Evolutionary conservation across 352 stramenopile genomes (phyloP).

Genomic region (Globisporangium iwayamae): DNA sequence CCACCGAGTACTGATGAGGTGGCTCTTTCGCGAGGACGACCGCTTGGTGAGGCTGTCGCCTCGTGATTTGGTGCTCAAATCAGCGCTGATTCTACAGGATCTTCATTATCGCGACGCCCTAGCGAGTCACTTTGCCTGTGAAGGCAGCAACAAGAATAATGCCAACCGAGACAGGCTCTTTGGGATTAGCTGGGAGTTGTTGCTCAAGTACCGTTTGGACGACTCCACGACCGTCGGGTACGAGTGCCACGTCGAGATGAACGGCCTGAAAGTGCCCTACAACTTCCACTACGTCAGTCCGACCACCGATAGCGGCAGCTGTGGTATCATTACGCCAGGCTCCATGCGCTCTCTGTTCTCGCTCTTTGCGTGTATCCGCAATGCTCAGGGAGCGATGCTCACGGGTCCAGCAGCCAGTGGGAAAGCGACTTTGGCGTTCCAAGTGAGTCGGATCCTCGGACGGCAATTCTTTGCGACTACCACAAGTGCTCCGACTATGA

Average conservation of each 20-base stretch:
- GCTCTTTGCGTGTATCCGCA: constrained; percentile 41
- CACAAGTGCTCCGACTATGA: constrained; percentile 6
- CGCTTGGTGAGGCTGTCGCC: background rate
- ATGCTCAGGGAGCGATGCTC: constrained; percentile 28
- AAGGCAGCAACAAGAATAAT: background rate
- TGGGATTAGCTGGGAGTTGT: constrained; percentile 35
- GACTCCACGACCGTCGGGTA: constrained; percentile 53
- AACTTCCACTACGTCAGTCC: constrained; percentile 61
- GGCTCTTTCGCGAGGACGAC: background rate
- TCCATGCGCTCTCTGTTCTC: constrained; percentile 52
- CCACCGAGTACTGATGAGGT: background rate
- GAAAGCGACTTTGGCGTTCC: constrained; percentile 35
- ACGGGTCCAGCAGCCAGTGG: constrained; percentile 21
- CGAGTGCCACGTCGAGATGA: constrained; percentile 61
- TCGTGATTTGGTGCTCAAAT: constrained; percentile 24
- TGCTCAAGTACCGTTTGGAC: constrained; percentile 65
- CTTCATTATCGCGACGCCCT: constrained; percentile 56
- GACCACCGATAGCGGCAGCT: constrained; percentile 6
- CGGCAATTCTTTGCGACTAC: constrained; percentile 32
- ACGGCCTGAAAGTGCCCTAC: constrained; percentile 47
- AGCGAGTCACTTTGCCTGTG: constrained; percentile 22
- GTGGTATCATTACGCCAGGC: constrained; percentile 33
- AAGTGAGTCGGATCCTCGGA: constrained; percentile 45
- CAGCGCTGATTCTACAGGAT: constrained; percentile 41
- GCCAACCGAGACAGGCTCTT: background rate